Percentiles rank a stretch among this genome's conserved stretches.
Evolutionary conservation across 257 asterid genomes (phyloP).

Genomic region (Knoxia roxburghii): DNA sequence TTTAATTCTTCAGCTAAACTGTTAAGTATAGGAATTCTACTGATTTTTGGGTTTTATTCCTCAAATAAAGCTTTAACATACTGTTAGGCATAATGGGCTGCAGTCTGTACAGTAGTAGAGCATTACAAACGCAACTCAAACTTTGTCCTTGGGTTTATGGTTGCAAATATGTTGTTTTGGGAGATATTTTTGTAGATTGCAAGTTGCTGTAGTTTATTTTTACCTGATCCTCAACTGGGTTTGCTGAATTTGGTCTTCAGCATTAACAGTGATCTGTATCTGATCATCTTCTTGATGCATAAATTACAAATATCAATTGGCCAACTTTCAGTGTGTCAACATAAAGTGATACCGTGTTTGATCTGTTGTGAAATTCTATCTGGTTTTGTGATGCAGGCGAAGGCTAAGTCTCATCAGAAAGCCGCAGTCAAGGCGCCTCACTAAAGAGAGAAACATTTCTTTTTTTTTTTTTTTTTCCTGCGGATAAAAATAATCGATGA

Average conservation of each 20-base stretch:
- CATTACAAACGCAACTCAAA: background rate
- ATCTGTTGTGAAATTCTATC: background rate
- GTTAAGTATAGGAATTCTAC: background rate
- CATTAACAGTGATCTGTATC: background rate
- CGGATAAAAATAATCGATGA: slow-evolving; percentile 40
- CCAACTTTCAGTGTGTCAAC: background rate
- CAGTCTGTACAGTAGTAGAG: background rate
- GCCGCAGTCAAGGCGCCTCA: slow-evolving; percentile 68
- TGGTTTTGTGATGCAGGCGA: slow-evolving; percentile 22
- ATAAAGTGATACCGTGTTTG: background rate
- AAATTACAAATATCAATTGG: background rate
- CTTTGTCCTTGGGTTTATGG: background rate
- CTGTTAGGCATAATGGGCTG: background rate
- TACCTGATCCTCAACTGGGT: background rate
- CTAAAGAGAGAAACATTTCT: slow-evolving; percentile 23
- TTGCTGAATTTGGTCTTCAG: background rate
- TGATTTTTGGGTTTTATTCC: background rate
- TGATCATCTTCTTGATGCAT: background rate
- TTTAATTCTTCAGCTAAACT: background rate
- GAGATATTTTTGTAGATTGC: background rate
- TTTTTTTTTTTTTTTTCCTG: slow-evolving; percentile 13
- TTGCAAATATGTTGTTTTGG: background rate
- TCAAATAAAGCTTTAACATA: background rate
- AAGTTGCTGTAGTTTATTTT: background rate
- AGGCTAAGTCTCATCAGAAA: slow-evolving; percentile 67